Evolutionary conservation across 148 eudicot genomes (phyloP), one percentile per base, ranked within the genome.

Genomic region (Rhododendron molle): DNA sequence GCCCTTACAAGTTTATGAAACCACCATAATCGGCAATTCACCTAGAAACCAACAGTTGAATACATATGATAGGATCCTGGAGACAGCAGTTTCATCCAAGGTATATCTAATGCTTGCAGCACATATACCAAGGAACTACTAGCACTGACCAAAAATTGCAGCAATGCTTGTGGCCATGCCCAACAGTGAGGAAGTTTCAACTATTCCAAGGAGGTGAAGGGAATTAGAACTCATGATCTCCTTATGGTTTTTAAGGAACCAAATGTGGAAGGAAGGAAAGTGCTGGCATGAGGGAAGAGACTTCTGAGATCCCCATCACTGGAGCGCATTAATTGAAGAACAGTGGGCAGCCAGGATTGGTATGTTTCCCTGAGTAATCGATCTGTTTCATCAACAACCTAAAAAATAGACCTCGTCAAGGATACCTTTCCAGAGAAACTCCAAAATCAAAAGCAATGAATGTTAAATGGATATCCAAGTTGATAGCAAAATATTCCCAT

Each of bases 331-430:
- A 94, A 83, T 86, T 92, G 92, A 60, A 95, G 93, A 50, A 93
- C 99, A 62, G 92, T 91, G 73, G 99, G 99, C 88, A 96, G 91
- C 98, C 99, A 96, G 5, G 97, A 95, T 87, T 96, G 99, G 85
- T 96, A 96, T 52, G 98, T 90, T 86, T 95, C 98, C 88, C 99
- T 91, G 32, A 96, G 92, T 84, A 96, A 86, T 65, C 99, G 89
- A 87, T 95, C 99, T n/a, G 96, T 95, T 93, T 96, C 99, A 91
- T 96, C 99, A 88, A 96, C 98, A 71, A 96, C 99, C 98, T 96
- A 88, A 81, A 79, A 78, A 81, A 81, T 52, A 32, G 34, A 86
- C 18, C 81, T 30, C 56, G 49, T 90, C 85, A 90, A 32, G 72
- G 46, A 85, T 15, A 5, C 26, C 40, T 44, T 78, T 36, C 36